These are phyloP conservation scores for Waitea zeae DNA, from an alignment of 1,284 basidiomycete species.

Conservation along the genomic window DNA sequence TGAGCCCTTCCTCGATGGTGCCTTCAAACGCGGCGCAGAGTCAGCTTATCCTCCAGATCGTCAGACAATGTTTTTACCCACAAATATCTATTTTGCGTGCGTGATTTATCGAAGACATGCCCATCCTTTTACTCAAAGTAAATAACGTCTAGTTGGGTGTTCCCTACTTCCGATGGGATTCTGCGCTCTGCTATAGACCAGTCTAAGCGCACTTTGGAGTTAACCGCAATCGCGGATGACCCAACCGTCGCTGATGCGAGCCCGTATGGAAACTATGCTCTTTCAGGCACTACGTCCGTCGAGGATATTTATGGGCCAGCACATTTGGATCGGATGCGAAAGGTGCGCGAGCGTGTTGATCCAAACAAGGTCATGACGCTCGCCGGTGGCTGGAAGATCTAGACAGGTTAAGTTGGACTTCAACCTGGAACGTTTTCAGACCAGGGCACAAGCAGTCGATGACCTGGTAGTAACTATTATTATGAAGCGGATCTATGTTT, in stretches of 20 bases:
- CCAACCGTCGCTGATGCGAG: constrained; percentile 21
- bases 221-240: constrained; percentile 21
- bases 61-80: constrained; percentile 19
- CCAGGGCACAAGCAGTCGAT: no score
- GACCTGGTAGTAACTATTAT: no score
- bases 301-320: constrained; percentile 27
- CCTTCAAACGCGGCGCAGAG: constrained; percentile 21
- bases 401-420: no score
- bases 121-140: no score
- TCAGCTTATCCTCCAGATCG: constrained; percentile 33
- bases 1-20: constrained; percentile 32
- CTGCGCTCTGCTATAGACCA: constrained; percentile 21
- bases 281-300: constrained; percentile 25
- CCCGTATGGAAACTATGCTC: constrained; percentile 36
- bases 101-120: constrained; percentile 16
- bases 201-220: constrained; percentile 19
- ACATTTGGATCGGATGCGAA: constrained; percentile 21
- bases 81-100: constrained; percentile 30
- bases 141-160: no score
- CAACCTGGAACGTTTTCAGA: no score
- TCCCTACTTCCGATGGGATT: no score
- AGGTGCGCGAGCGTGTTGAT: constrained; percentile 25
- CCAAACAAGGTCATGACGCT: constrained; percentile 35
- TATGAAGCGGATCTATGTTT: no score
- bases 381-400: constrained; percentile 34